These are phyloP conservation scores for Beta lomatogona DNA, from an alignment of 179 eudicot species.

Conservation along the genomic window DNA sequence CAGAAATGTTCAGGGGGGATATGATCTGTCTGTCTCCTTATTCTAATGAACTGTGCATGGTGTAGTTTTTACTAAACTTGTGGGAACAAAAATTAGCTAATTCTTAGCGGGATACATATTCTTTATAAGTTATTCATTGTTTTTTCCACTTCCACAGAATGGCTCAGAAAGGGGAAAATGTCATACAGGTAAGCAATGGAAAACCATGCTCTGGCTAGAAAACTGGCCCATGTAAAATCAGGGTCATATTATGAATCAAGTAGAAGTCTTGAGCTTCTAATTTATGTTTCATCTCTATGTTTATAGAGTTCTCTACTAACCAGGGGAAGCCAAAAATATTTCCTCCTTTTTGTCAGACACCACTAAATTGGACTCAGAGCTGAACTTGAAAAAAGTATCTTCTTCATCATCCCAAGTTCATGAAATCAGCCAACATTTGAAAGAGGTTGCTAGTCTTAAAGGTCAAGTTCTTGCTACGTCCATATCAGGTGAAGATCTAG, in stretches of 20 bases:
- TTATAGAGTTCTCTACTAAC: constrained; percentile 37
- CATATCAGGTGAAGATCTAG: constrained; percentile 23
- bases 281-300: constrained; percentile 36
- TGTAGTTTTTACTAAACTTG: not conserved
- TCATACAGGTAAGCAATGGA: constrained; percentile 27
- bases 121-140: not conserved
- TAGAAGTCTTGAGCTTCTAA: constrained; percentile 15
- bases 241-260: constrained; percentile 29
- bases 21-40: no score
- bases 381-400: constrained; percentile 31
- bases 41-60: not conserved
- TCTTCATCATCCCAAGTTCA: constrained; percentile 24
- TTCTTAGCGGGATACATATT: not conserved
- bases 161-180: constrained; percentile 26
- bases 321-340: constrained; percentile 25
- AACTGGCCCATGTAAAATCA: constrained; percentile 20
- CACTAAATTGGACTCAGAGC: constrained; percentile 22
- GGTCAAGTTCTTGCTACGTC: constrained; percentile 20
- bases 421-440: constrained; percentile 27
- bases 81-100: not conserved
- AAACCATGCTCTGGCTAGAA: constrained; percentile 18
- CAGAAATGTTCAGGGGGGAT: not conserved
- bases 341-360: constrained; percentile 26
- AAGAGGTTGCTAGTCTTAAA: constrained; percentile 26
- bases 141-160: constrained; percentile 40